Conservation (phyloP, 371 early-diverging fungal genomes). For the Lichtheimia ornata region DNA sequence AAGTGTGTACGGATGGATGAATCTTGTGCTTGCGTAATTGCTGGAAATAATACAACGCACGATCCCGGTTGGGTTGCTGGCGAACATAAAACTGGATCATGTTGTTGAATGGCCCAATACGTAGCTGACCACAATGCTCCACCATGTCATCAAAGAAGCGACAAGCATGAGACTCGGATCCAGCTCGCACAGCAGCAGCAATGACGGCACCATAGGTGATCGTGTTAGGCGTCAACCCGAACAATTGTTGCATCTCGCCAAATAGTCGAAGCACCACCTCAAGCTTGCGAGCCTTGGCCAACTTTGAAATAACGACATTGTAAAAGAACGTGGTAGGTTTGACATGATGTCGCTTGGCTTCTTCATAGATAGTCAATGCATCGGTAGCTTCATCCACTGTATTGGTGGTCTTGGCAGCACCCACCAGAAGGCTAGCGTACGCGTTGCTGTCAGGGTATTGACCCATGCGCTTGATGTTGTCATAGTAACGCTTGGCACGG, state of each 20-base stretch:
- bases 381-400: constrained; percentile 53
- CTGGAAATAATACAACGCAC: constrained; percentile 53
- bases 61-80: constrained; percentile 57
- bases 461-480: constrained; percentile 50
- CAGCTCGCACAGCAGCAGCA: constrained; percentile 63
- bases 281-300: constrained; percentile 65
- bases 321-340: constrained; percentile 65
- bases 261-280: constrained; percentile 57
- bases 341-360: constrained; percentile 59
- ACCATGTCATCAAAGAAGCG: constrained; percentile 55
- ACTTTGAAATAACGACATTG: constrained; percentile 65
- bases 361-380: constrained; percentile 57
- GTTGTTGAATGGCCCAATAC: constrained; percentile 61
- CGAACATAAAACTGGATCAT: constrained; percentile 71
- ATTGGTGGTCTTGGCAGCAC: constrained; percentile 43
- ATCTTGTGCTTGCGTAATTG: constrained; percentile 50
- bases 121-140: constrained; percentile 46
- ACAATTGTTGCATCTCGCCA: constrained; percentile 59
- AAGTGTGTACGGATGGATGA: constrained; percentile 60
- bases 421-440: constrained; percentile 42
- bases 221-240: constrained; percentile 54
- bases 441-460: constrained; percentile 48
- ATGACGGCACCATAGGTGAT: constrained; percentile 67
- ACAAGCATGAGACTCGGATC: constrained; percentile 54
- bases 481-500: constrained; percentile 56